Base-by-base conservation (phyloP, 164 flowering plant genomes). In the Saururus chinensis region DNA sequence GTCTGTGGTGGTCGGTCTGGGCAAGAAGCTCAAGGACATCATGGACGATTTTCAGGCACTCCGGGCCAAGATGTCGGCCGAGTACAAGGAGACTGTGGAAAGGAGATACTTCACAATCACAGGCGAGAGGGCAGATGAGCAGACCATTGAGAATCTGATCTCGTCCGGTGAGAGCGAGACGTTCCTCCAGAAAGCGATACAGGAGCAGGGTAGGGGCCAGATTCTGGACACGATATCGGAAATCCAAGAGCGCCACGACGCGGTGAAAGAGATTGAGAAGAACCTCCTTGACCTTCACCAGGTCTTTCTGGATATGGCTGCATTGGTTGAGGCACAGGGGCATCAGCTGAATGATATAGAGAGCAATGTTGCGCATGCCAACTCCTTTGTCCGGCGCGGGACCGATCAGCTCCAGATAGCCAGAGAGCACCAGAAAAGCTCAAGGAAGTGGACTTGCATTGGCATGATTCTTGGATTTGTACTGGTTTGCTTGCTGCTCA, bases 231-330 rank as follows among this genome's bases (percentile, higher is more conserved):
- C 77, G 4, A 71, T 76, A 7, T 63, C 70, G 6, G 80, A 76
- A 61, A 71, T 68, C 25, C 75, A 74, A 65, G 75, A 76, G 22
- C 68, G 77, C 1, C 73, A 73, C n/a, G 74, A 71, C 19, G 73
- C 77, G 1, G 73, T 67, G 8, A 76, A 73, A 53, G 80, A 73
- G 66, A 66, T 74, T 0, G 71, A 74, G 71, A 74, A 64, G 63
- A 71, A 67, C 69, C 68, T 76, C 21, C 62, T 74, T 9, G 77
- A 76, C 63, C 73, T 76, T 11, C 77, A 73, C 59, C 80, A 76
- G 66, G 75, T 71, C 10, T 76, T 76, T 68, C 56, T 73, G 11
- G 80, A 76, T 71, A 76, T 76, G 80, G 75, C 75, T 41, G 75
- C 70, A 0, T 63, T 74, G 58, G 80, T 76, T 12, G 77, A 76